Evolutionary conservation across 306 rosid species (phyloP), one percentile per base, ranked within the genome.

Genomic region (Argentina anserina): DNA sequence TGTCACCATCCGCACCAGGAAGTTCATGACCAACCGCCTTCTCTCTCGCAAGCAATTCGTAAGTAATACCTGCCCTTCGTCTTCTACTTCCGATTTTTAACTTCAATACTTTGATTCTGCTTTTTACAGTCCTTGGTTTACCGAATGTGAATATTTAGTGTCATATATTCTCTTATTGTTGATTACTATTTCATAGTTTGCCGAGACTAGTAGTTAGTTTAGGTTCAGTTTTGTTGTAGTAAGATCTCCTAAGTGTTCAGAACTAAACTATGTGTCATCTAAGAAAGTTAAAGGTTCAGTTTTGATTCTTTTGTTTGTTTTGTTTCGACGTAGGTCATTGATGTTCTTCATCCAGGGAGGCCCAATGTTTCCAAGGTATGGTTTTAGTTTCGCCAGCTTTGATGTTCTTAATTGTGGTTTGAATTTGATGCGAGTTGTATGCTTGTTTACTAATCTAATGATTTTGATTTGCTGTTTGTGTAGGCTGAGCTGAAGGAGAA

Each of bases 401-500:
- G 55, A 49, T n/a, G n/a, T 49, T 49, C 0, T 49, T 13, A 43
- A 14, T 4, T 7, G 56, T 8, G 20, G 28, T 50, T 50, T 7
- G 39, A 26, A 7, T 14, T 13, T 45, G 15, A 20, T 45, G 17
- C 29, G 37, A 52, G 21, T 67, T 46, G 18, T 75, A 20, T 3
- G 40, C n/a, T n/a, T 25, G 43, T 49, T 47, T 18, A 26, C 56
- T 14, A 1, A 36, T 37, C 34, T 3, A 25, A 3, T 36, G 23
- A 17, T 29, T 34, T 43, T 18, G 26, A 6, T 1, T 26, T 53
- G 8, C 14, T 23, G 55, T 55, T 76, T 71, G 47, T 14, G 20
- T 61, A 93, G 98, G 87, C 92, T 12, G 98, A 94, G 80, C 87
- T 94, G 34, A 94, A 94, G 95, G 98, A 94, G 84, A 91, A 94